Percentiles rank a stretch among this genome's conserved stretches.
Conservation (phyloP, 164 flowering plant species). For the grape (Vitis vinifera) region DNA sequence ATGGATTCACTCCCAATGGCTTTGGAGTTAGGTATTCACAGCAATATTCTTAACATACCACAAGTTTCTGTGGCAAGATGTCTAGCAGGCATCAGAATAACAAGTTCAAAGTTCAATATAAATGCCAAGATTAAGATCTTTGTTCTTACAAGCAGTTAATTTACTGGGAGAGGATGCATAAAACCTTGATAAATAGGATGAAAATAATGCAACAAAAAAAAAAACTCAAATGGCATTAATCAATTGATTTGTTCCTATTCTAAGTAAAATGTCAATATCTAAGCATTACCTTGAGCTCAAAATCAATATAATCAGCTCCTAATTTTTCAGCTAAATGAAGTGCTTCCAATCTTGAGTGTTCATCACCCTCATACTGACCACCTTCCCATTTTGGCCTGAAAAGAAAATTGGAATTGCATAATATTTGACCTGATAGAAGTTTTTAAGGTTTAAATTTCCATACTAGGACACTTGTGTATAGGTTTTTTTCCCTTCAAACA, state of each 20-base stretch:
- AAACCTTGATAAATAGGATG: not conserved
- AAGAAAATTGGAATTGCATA: not conserved
- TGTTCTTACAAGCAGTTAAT: not conserved
- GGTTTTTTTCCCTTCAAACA: too few relatives aligned
- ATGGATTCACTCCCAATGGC: not conserved
- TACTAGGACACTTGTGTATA: too few relatives aligned
- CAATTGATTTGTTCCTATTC: too few relatives aligned
- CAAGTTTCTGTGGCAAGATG: not conserved
- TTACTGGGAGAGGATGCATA: not conserved
- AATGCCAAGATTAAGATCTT: too few relatives aligned
- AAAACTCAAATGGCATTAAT: too few relatives aligned
- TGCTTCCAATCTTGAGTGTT: constrained; percentile 27
- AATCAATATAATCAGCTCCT: constrained; percentile 52
- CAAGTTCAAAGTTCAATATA: too few relatives aligned
- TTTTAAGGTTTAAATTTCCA: too few relatives aligned
- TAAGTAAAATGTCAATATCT: not conserved
- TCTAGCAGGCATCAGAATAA: too few relatives aligned
- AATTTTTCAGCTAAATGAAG: constrained; percentile 37
- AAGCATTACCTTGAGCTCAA: constrained; percentile 41
- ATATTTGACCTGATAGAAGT: too few relatives aligned
- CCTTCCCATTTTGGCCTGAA: constrained; percentile 44
- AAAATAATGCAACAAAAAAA: not conserved
- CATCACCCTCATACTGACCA: constrained; percentile 35
- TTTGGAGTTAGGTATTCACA: not conserved
- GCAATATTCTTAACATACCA: not conserved